phyloP scores from a whole-genome alignment of 2,329 filamentous ascomycete species.

The Paecilomyces formosus region DNA sequence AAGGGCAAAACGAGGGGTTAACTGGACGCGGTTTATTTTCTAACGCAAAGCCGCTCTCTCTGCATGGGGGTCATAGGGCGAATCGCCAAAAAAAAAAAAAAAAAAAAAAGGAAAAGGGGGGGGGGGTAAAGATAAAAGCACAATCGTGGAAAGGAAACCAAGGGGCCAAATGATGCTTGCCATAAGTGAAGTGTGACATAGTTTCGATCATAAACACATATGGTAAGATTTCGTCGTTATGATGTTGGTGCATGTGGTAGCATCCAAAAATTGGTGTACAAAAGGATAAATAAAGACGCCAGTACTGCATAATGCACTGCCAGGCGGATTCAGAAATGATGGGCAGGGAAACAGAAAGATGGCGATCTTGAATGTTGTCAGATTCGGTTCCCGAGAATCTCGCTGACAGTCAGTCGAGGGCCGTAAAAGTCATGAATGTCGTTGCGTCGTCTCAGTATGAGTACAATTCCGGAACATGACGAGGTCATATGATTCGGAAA shows the following conservation, averaged over 20 bases:
- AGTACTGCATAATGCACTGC: constrained; percentile 3
- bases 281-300: constrained; percentile 13
- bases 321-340: constrained; percentile 5
- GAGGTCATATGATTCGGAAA: constrained; percentile 8
- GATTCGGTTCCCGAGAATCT: constrained; percentile 3
- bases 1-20: not conserved
- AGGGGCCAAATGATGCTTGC: not conserved
- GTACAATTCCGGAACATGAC: constrained; percentile 22
- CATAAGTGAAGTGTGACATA: constrained; percentile 1
- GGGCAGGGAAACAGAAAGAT: not conserved
- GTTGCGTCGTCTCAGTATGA: constrained; percentile 32
- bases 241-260: constrained; percentile 7
- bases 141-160: constrained; percentile 6
- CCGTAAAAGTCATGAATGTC: constrained; percentile 22
- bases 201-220: constrained; percentile 6
- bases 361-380: constrained; percentile 3
- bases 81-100: not conserved
- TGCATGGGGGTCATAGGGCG: not conserved
- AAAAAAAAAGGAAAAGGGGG: constrained; percentile 1
- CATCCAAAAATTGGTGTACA: constrained; percentile 16
- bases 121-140: constrained; percentile 5
- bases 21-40: not conserved
- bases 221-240: not conserved
- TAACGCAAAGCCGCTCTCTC: not conserved
- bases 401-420: constrained; percentile 6